A percentile compares a stretch with the other conserved stretches of the same genome.
These are phyloP conservation scores for Acorus calamus DNA, from an alignment of 106 monocot species.

Conservation along the genomic window DNA sequence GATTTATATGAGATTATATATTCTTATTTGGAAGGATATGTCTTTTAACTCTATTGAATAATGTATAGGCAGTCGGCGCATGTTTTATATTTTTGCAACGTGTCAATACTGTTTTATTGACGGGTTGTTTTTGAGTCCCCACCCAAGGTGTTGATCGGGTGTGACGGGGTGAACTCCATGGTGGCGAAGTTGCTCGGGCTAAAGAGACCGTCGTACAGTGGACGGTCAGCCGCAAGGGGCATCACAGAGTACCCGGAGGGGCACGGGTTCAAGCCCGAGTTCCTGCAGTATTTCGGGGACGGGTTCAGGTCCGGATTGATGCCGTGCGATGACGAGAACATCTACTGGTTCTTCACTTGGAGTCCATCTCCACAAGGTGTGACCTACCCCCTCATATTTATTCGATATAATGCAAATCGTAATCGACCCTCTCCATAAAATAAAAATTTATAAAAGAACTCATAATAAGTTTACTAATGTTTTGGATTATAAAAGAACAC, in stretches of 20 bases:
- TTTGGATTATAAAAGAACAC: too few species aligned
- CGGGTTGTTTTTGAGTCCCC: not conserved
- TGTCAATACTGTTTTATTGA: too few species aligned
- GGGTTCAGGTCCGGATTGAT: conserved; percentile 35
- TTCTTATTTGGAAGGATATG: too few species aligned
- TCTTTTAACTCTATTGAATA: too few species aligned
- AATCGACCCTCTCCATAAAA: not conserved
- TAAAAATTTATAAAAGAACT: too few species aligned
- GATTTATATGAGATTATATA: too few species aligned
- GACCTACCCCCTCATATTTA: not conserved
- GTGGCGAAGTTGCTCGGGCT: conserved; percentile 73
- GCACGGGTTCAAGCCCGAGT: conserved; percentile 28
- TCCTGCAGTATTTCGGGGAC: conserved; percentile 30
- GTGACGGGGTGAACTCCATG: conserved; percentile 69
- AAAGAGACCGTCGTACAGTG: conserved; percentile 20
- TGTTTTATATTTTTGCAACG: too few species aligned
- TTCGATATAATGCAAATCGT: not conserved
- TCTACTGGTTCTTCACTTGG: conserved; percentile 77
- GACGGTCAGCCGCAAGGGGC: conserved; percentile 45
- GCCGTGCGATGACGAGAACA: conserved; percentile 32
- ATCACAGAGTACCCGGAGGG: conserved; percentile 34
- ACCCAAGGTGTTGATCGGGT: conserved; percentile 55
- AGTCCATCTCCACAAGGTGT: conserved; percentile 26
- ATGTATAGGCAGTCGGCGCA: too few species aligned
- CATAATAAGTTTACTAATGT: too few species aligned